These are phyloP conservation scores for Vigna hirtella DNA, from an alignment of 306 rosid species.

Conservation along the genomic window DNA sequence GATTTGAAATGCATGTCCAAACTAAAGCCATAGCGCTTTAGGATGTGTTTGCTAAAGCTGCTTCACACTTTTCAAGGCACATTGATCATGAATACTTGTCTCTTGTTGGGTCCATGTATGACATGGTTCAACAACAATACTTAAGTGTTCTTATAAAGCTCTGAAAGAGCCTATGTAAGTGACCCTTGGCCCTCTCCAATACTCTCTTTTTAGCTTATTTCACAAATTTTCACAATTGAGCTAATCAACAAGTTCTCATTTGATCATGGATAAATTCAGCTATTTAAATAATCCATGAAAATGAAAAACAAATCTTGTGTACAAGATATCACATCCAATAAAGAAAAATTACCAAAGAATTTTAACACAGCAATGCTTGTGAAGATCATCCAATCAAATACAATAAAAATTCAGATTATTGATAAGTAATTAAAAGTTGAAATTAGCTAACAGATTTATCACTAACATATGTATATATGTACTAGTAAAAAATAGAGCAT, in stretches of 20 bases:
- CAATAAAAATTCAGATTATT: not conserved
- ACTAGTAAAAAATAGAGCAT: slow-evolving; percentile 16
- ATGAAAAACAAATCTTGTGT: not conserved
- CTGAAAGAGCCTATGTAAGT: not conserved
- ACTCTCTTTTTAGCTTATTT: not conserved
- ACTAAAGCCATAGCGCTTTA: not conserved
- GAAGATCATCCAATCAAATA: not conserved
- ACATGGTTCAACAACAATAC: not conserved
- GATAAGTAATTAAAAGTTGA: not conserved
- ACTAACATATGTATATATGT: not conserved
- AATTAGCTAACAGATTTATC: slow-evolving; percentile 2
- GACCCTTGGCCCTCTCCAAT: not conserved
- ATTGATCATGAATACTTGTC: not conserved
- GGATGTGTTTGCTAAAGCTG: not conserved
- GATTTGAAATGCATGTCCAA: not conserved
- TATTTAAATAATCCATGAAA: not conserved
- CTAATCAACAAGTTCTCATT: not conserved
- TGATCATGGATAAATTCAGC: not conserved
- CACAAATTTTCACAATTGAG: not conserved
- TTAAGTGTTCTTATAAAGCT: not conserved
- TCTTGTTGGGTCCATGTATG: not conserved
- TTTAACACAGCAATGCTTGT: slow-evolving; percentile 4
- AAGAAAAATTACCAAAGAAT: not conserved
- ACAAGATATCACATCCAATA: not conserved
- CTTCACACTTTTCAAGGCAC: not conserved